Conservation (phyloP, 75 land plant species). For the Chamaecyparis obtusa region DNA sequence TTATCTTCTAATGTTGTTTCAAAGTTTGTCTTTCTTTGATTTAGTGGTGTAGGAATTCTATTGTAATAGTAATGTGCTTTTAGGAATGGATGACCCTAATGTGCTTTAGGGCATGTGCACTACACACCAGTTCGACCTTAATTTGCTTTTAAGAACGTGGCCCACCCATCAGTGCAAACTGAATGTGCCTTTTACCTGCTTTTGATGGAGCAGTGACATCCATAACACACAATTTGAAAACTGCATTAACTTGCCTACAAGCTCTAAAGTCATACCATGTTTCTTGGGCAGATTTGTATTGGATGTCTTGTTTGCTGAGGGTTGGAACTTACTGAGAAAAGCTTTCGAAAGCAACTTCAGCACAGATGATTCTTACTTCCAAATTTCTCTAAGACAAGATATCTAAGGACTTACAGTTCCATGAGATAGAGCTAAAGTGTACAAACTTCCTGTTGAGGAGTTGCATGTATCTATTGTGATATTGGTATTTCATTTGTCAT, state of each 20-base stretch:
- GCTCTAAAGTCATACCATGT: background rate
- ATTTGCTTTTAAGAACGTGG: background rate
- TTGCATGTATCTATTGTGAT: background rate
- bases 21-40: background rate
- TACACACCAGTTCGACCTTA: background rate
- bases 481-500: constrained; percentile 12
- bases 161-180: background rate
- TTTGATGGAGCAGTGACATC: background rate
- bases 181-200: background rate
- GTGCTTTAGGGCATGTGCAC: background rate
- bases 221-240: background rate
- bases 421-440: background rate
- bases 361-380: background rate
- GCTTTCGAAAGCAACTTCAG: background rate
- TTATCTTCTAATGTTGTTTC: background rate
- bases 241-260: background rate
- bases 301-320: background rate
- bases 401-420: background rate
- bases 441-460: background rate
- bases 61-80: too few species aligned
- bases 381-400: background rate
- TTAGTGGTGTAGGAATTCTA: background rate
- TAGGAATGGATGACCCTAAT: background rate
- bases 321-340: background rate
- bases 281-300: constrained; percentile 7